Percentiles rank a stretch among this genome's conserved stretches.
These are phyloP conservation scores for Zygotorulaspora sp. DNA, from an alignment of 805 yeast species.

Conservation along the genomic window DNA sequence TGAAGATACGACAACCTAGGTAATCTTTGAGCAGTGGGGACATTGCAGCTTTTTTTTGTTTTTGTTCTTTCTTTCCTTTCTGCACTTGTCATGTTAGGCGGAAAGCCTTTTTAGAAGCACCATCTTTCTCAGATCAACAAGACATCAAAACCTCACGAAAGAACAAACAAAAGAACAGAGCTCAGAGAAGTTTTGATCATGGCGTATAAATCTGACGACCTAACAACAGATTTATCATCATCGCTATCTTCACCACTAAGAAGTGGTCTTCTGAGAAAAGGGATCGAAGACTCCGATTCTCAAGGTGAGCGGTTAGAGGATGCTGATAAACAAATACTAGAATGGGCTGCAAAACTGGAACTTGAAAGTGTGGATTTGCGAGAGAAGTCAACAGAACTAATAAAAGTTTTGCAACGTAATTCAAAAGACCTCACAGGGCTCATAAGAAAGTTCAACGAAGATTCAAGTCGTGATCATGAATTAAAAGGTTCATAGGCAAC, in stretches of 20 bases:
- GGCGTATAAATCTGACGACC: conserved; percentile 8
- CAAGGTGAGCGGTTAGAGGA: conserved; percentile 22
- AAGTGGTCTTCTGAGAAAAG: conserved; percentile 5
- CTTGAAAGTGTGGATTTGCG: conserved; percentile 44
- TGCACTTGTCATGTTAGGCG: too few relatives aligned
- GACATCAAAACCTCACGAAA: background rate
- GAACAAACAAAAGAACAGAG: background rate
- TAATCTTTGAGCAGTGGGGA: conserved; percentile 33
- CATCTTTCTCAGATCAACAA: too few relatives aligned
- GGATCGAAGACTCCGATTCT: conserved; percentile 5
- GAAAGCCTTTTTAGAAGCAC: background rate
- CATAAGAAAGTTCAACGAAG: conserved; percentile 9
- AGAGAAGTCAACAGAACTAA: conserved; percentile 26
- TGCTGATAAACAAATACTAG: conserved; percentile 36
- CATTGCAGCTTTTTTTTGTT: conserved; percentile 18
- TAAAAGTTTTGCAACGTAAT: conserved; percentile 18
- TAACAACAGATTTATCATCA: conserved; percentile 14
- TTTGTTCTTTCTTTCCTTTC: background rate
- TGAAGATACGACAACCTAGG: conserved; percentile 45
- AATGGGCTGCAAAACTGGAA: conserved; percentile 51
- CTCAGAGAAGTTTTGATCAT: too few relatives aligned
- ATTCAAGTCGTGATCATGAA: conserved; percentile 8
- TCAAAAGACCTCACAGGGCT: conserved; percentile 14
- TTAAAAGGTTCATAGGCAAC: conserved; percentile 13
- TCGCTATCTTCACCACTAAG: conserved; percentile 14